Percentiles rank a stretch among this genome's conserved stretches.
These are phyloP conservation scores for Cenchrus fungigraminus DNA, from an alignment of 176 grass and related monocot genomes.

Conservation along the genomic window DNA sequence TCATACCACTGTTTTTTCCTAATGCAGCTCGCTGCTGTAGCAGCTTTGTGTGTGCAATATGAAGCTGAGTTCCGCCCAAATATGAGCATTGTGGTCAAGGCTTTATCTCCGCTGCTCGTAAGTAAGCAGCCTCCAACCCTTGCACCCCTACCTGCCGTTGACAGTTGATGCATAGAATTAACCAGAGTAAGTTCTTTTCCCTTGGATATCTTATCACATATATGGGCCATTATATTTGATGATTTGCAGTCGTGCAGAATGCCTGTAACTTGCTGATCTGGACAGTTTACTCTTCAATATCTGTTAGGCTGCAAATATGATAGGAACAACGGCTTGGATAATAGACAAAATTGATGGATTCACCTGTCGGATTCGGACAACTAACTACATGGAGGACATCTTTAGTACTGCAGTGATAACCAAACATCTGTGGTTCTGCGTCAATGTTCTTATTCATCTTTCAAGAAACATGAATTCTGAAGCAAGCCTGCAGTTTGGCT, in stretches of 20 bases:
- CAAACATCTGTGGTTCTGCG: background rate
- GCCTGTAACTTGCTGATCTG: background rate
- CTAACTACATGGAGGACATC: background rate
- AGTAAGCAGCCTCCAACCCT: conserved; percentile 47
- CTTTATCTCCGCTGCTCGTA: conserved; percentile 71
- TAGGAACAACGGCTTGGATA: conserved; percentile 4
- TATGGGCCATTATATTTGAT: background rate
- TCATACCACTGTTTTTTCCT: background rate
- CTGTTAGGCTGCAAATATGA: conserved; percentile 15
- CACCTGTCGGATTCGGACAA: background rate
- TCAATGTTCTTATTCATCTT: background rate
- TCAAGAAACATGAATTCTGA: background rate
- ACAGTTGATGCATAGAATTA: conserved; percentile 42
- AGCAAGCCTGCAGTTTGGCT: background rate
- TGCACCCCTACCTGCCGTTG: conserved; percentile 27
- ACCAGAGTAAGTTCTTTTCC: conserved; percentile 23
- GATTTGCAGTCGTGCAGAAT: background rate
- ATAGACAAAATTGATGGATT: background rate
- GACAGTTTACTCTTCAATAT: background rate
- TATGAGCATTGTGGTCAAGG: conserved; percentile 92
- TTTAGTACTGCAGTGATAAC: background rate
- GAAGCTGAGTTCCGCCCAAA: conserved; percentile 90
- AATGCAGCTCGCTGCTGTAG: conserved; percentile 78
- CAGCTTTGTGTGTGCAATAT: conserved; percentile 90
- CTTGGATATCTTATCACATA: background rate